phyloP scores from a whole-genome alignment of 23 red algal genomes.

The Gracilaria gracilis region DNA sequence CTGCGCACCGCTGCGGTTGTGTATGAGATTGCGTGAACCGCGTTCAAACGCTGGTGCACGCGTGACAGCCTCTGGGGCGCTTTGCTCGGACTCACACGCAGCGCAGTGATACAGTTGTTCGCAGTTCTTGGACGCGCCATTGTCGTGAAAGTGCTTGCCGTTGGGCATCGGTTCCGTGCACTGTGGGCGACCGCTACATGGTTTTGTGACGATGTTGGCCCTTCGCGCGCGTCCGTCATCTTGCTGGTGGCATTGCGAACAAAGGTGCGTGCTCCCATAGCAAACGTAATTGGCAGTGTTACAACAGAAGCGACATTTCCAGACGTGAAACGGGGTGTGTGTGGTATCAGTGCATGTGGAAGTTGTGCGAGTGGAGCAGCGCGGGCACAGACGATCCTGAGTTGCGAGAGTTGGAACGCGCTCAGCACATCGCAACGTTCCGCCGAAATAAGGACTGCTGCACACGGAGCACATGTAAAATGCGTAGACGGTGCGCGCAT shows the following conservation, averaged over 20 bases:
- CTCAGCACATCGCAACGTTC: slow-evolving; percentile 55
- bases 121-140: slow-evolving; percentile 27
- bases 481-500: slow-evolving; percentile 25
- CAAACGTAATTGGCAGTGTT: slow-evolving; percentile 40
- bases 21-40: slow-evolving; percentile 55
- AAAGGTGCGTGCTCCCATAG: slow-evolving; percentile 68
- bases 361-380: slow-evolving; percentile 41
- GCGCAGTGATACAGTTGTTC: slow-evolving; percentile 69
- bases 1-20: slow-evolving; percentile 39
- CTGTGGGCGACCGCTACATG: slow-evolving; percentile 21
- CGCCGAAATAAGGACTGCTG: slow-evolving; percentile 72
- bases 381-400: slow-evolving; percentile 58
- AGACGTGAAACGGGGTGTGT: slow-evolving; percentile 53
- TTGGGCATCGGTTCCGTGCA: slow-evolving; percentile 20
- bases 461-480: slow-evolving; percentile 80
- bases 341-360: slow-evolving; percentile 31
- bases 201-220: neutral
- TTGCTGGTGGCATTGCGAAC: slow-evolving; percentile 64
- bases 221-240: neutral
- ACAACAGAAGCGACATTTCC: slow-evolving; percentile 85
- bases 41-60: neutral
- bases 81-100: slow-evolving; percentile 32
- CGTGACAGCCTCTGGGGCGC: neutral
- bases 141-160: slow-evolving; percentile 32
- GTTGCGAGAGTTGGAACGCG: slow-evolving; percentile 12